Evolutionary conservation across 805 yeast genomes (phyloP), one percentile per base, ranked within the genome.

Genomic region (Lachancea nothofagi): DNA sequence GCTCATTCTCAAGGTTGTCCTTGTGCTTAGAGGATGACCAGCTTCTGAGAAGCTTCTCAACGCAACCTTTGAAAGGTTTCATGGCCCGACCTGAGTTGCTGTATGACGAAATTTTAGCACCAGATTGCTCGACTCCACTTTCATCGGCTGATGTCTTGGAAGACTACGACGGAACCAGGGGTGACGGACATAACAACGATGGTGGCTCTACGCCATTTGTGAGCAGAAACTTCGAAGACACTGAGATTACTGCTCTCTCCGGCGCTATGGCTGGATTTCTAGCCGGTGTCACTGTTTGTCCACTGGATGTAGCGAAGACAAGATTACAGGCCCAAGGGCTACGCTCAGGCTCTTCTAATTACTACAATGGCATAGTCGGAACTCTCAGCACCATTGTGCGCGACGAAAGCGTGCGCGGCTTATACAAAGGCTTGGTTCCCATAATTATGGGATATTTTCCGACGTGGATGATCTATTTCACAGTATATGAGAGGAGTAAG

Each of bases 211-310:
- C 20, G 7, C 37, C 43, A 6, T 21, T 36, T 26, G 33, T 12
- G 18, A 26, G 28, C 10, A 30, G 41, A 22, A 44, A 39, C 5
- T 43, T 64, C 13, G 64, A 71, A 4, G 68, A 69, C 4, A 64
- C 71, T 5, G 78, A 80, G 51, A 71, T 87, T 25, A 78, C 83
- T 10, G 93, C 97, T 5, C 51, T 83, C 0, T 75, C 95, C 1
- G 98, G 98, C 0, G 97, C 97, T 1, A 62, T 87, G n/a, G 86
- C 97, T 1, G 98, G 98, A 1, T 83, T 93, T 49, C 55, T 85
- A 6, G 80, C 97, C 0, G 97, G 97, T 0, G 73, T 89, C 2
- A 70, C 77, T 2, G 98, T 93, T 5, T 93, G 97, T 62, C 98
- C 98, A 0, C 65, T 93, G 24, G 98, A 93, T 57, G 98, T 93